Percentiles rank a stretch among this genome's conserved stretches.
These are phyloP conservation scores for Hibiscus trionum DNA, from an alignment of 345 rosid genomes.

Conservation along the genomic window DNA sequence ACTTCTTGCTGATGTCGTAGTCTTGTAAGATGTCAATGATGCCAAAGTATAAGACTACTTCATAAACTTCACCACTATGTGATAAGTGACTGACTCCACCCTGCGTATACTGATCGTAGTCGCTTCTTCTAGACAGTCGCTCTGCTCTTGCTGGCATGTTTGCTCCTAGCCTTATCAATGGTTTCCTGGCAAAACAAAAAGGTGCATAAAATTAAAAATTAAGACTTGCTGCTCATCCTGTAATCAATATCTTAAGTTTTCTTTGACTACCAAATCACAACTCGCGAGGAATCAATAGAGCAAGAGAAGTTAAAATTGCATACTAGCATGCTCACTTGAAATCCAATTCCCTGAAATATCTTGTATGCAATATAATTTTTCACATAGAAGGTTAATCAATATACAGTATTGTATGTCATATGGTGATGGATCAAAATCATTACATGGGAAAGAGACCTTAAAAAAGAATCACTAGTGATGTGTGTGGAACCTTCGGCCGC, in stretches of 20 bases:
- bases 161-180: constrained; percentile 82
- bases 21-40: constrained; percentile 91
- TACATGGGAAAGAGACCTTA: background rate
- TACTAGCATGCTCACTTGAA: background rate
- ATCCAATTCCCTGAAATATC: background rate
- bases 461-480: background rate
- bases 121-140: constrained; percentile 67
- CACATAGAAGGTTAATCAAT: background rate
- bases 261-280: background rate
- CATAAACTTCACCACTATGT: constrained; percentile 56
- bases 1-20: constrained; percentile 86
- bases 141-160: constrained; percentile 99
- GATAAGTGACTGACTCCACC: constrained; percentile 62
- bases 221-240: background rate
- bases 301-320: background rate
- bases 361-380: background rate
- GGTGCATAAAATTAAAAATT: background rate
- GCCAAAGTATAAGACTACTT: constrained; percentile 85
- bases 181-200: constrained; percentile 48
- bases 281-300: background rate
- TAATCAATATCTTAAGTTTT: background rate
- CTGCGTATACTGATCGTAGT: constrained; percentile 68
- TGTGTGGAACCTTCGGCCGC: background rate
- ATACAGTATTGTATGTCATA: background rate
- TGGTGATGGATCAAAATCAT: background rate